Evolutionary conservation across 2,329 filamentous ascomycete species (phyloP).

Genomic region (Boeremia lycopersici): DNA sequence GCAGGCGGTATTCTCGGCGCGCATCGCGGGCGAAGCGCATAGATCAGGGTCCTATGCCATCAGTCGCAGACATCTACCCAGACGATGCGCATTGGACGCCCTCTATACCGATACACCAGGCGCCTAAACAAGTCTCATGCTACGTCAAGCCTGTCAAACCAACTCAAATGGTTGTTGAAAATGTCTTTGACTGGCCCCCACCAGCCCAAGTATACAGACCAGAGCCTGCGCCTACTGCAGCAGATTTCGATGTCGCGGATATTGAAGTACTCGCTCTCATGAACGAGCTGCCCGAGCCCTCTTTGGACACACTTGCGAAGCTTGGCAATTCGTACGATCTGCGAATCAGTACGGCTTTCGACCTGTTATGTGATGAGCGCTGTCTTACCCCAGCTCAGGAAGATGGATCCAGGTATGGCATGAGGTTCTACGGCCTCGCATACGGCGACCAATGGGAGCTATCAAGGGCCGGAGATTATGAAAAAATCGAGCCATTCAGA

Average conservation of each 20-base stretch:
- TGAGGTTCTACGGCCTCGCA: slow-evolving; percentile 21
- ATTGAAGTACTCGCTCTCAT: slow-evolving; percentile 19
- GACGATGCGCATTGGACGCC: slow-evolving; percentile 30
- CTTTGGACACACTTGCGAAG: slow-evolving; percentile 2
- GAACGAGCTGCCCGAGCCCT: slow-evolving; percentile 15
- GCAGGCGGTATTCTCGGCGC: slow-evolving; percentile 7
- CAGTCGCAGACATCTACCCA: slow-evolving; percentile 40
- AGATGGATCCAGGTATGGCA: slow-evolving; percentile 26
- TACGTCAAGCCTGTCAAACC: background rate
- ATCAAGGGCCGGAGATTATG: background rate
- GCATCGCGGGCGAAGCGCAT: slow-evolving; percentile 26
- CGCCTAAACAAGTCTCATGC: background rate
- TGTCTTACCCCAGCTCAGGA: slow-evolving; percentile 24
- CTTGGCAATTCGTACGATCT: slow-evolving; percentile 2
- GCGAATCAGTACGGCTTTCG: background rate
- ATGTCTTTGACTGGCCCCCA: slow-evolving; percentile 22
- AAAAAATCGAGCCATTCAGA: slow-evolving; percentile 12
- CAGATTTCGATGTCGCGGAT: slow-evolving; percentile 20
- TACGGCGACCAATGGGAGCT: slow-evolving; percentile 21
- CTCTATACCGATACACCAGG: background rate
- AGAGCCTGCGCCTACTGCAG: slow-evolving; percentile 8
- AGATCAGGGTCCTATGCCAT: slow-evolving; percentile 40
- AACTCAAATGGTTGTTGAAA: background rate
- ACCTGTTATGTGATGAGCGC: slow-evolving; percentile 18
- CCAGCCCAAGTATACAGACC: slow-evolving; percentile 24